phyloP scores from a whole-genome alignment of 225 moss, liverwort and hornwort genomes.

The Bryum argenteum region DNA sequence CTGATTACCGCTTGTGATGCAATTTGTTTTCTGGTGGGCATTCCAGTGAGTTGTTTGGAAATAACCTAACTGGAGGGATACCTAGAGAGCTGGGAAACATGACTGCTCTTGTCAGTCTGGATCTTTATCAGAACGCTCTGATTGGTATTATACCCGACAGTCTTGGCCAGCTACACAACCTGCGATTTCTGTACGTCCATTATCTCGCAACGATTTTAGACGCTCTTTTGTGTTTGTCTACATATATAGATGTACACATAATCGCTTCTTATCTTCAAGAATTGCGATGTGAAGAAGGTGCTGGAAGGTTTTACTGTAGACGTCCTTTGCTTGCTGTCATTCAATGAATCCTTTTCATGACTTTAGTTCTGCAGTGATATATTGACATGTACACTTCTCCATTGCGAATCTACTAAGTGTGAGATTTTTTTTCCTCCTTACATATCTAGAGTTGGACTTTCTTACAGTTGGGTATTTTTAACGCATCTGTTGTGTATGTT shows the following conservation, averaged over 20 bases:
- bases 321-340: conserved; percentile 4
- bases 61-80: conserved; percentile 74
- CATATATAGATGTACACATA: not conserved
- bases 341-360: not conserved
- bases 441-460: not conserved
- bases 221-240: not conserved
- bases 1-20: conserved; percentile 28
- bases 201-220: conserved; percentile 16
- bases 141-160: conserved; percentile 74
- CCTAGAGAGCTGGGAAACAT: conserved; percentile 76
- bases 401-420: not conserved
- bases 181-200: conserved; percentile 80
- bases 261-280: conserved; percentile 8
- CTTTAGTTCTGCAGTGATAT: not conserved
- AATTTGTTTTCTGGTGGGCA: conserved; percentile 7
- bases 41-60: conserved; percentile 85
- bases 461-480: conserved; percentile 1
- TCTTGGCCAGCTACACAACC: conserved; percentile 67
- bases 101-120: conserved; percentile 72
- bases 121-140: conserved; percentile 86
- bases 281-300: not conserved
- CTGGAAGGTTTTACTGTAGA: conserved; percentile 1
- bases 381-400: not conserved
- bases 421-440: not conserved
- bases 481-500: conserved; percentile 23